phyloP scores from a whole-genome alignment of 352 stramenopile species.

The Phytophthora citrophthora region DNA sequence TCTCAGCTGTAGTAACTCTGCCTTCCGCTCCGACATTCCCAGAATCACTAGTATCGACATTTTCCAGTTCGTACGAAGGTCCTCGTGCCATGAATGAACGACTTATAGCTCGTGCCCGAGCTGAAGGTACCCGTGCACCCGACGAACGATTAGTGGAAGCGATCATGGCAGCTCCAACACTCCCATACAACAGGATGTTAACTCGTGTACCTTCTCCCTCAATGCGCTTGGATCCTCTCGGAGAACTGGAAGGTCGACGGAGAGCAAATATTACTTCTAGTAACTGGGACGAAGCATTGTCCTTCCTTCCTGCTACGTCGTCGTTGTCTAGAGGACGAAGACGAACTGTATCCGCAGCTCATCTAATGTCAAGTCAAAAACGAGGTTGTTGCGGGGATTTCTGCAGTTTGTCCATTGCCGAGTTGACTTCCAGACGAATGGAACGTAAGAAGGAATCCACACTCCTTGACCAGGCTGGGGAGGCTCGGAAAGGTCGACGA shows the following conservation, averaged over 20 bases:
- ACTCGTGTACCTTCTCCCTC: slow-evolving; percentile 29
- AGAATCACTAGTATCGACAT: slow-evolving; percentile 10
- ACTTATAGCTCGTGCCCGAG: slow-evolving; percentile 61
- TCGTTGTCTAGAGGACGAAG: slow-evolving; percentile 61
- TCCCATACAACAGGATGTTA: slow-evolving; percentile 26
- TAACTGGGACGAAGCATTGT: slow-evolving; percentile 63
- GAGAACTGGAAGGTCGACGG: slow-evolving; percentile 31
- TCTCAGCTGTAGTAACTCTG: slow-evolving; percentile 25
- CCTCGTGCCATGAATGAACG: slow-evolving; percentile 67
- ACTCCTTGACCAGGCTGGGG: slow-evolving; percentile 8
- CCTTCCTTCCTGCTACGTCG: slow-evolving; percentile 59
- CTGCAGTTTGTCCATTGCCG: slow-evolving; percentile 53
- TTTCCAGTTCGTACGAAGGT: slow-evolving; percentile 48
- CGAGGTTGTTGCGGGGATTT: slow-evolving; percentile 76
- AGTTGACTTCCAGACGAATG: slow-evolving; percentile 51
- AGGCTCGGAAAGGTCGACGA: slow-evolving; percentile 27
- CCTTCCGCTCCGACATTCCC: slow-evolving; percentile 11
- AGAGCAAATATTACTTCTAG: slow-evolving; percentile 25
- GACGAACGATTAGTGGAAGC: slow-evolving; percentile 75
- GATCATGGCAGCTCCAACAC: slow-evolving; percentile 69
- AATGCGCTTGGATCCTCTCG: slow-evolving; percentile 46
- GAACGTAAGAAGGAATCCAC: slow-evolving; percentile 37
- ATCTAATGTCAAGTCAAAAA: slow-evolving; percentile 80
- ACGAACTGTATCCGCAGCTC: slow-evolving; percentile 61
- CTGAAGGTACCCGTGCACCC: slow-evolving; percentile 50